Evolutionary conservation across 805 yeast genomes (phyloP), one percentile per base, ranked within the genome.

Genomic region (Scheffersomyces ergatensis): DNA sequence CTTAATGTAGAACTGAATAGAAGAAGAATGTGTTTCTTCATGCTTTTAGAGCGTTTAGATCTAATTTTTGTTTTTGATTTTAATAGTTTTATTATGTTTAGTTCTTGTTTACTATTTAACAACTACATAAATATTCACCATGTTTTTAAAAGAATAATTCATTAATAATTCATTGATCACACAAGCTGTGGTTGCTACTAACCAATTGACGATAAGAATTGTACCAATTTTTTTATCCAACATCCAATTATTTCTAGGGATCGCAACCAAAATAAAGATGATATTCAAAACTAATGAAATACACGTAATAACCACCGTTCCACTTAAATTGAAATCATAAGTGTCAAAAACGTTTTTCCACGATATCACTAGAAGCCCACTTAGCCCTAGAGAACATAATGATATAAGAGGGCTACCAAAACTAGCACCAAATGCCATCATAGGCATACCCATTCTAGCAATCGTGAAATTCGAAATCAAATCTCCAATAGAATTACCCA

Each of bases 341-440:
- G 55, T 55, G 24, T 41, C 26, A 0, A 40, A 38, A 27, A 38
- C 35, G n/a, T 36, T 36, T 19, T 46, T 40, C 20, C 40, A 42
- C 2, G 43, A 40, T 3, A 48, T 37, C 4, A 54, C 27, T 5
- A 62, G 24, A 25, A 87, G 45, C 0, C 92, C 89, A 49, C 86
- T 84, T 4, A 83, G 53, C 0, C 97, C 97, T 44, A 92, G 65
- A 0, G 97, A 95, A 30, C 90, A 70, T 9, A 93, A 65, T 39
- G 89, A 84, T 32, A 93, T 59, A 42, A 92, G 63, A 0, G 98
- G 98, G 1, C 97, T 89, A 0, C 97, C 98, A 58, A 90, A 85
- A 55, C 98, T 90, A 0, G 97, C 97, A 21, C 93, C 86, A n/a
- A 93, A 69, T 0, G 97, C 97, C 85, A 92, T 85, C 34, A 85